These are phyloP conservation scores for Paraconiothyrium sp. DNA, from an alignment of 2,329 filamentous ascomycete species.

Conservation along the genomic window DNA sequence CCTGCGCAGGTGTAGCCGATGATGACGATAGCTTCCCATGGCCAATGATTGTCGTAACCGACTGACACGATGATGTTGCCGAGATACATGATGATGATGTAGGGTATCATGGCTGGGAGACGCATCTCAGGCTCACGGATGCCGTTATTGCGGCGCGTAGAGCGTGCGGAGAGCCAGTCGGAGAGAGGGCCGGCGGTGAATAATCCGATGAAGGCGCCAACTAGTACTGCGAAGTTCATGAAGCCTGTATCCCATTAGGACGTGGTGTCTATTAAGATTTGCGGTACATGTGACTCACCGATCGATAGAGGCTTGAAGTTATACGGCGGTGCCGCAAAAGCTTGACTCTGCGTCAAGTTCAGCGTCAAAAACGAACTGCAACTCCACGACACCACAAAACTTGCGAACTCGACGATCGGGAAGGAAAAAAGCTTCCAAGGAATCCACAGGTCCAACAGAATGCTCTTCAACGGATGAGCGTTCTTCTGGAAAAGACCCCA, in stretches of 20 bases:
- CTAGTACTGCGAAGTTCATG: slow-evolving; percentile 66
- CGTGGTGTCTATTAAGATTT: background rate
- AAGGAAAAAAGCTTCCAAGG: slow-evolving; percentile 71
- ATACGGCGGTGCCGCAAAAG: slow-evolving; percentile 65
- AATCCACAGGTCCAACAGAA: slow-evolving; percentile 66
- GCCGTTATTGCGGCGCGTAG: slow-evolving; percentile 63
- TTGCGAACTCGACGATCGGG: slow-evolving; percentile 70
- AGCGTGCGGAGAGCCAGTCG: slow-evolving; percentile 66
- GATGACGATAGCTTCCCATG: slow-evolving; percentile 66
- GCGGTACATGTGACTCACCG: slow-evolving; percentile 23
- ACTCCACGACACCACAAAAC: slow-evolving; percentile 69
- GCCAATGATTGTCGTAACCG: slow-evolving; percentile 64
- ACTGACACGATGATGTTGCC: slow-evolving; percentile 66
- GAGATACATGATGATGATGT: slow-evolving; percentile 64
- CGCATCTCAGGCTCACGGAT: slow-evolving; percentile 69
- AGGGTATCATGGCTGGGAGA: slow-evolving; percentile 65
- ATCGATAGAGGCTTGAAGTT: slow-evolving; percentile 61
- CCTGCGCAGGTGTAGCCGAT: slow-evolving; percentile 66
- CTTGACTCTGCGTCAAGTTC: slow-evolving; percentile 68
- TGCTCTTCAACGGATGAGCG: slow-evolving; percentile 55
- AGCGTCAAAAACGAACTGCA: slow-evolving; percentile 67
- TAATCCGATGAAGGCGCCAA: slow-evolving; percentile 64
- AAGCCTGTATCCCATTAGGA: slow-evolving; percentile 49
- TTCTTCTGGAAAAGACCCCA: slow-evolving; percentile 64
- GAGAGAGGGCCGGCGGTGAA: slow-evolving; percentile 64